Evolutionary conservation across 225 moss, liverwort and hornwort species (phyloP), one percentile per base, ranked within the genome.

Genomic region (Bryum argenteum): DNA sequence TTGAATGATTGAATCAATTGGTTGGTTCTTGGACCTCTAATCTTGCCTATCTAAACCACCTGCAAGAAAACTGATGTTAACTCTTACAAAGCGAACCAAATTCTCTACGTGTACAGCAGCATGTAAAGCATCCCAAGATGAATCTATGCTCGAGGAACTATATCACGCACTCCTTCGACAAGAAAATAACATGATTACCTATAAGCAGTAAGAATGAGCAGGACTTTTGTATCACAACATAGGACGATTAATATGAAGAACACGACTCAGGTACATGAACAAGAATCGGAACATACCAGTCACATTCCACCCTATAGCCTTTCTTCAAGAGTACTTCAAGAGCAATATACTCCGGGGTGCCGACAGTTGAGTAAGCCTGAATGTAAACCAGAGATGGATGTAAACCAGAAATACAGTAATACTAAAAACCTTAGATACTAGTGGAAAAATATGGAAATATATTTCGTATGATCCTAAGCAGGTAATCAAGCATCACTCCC

Each of bases 311-410:
- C 66, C 96, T 91, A 58, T 97, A 97, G 61, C 93, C 96, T 74
- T 91, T 91, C 85, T 97, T 97, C 59, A 97, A 83, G 65, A 97
- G 85, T 28, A 97, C 96, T 86, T 97, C 96, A n/a, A n/a, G n/a
- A n/a, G n/a, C n/a, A n/a, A n/a, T n/a, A n/a, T n/a, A n/a, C n/a
- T n/a, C n/a, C n/a, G n/a, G n/a, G n/a, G n/a, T n/a, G n/a, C n/a
- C n/a, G n/a, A n/a, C n/a, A n/a, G n/a, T n/a, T n/a, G n/a, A n/a
- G n/a, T n/a, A n/a, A n/a, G n/a, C n/a, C n/a, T n/a, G n/a, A n/a
- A n/a, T n/a, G n/a, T n/a, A n/a, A n/a, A n/a, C n/a, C n/a, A n/a
- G n/a, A n/a, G n/a, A n/a, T n/a, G n/a, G n/a, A n/a, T n/a, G n/a
- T n/a, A n/a, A n/a, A n/a, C n/a, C n/a, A n/a, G n/a, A n/a, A n/a